phyloP scores from a whole-genome alignment of 164 flowering plant genomes.

The Tetrastigma voinierianum region DNA sequence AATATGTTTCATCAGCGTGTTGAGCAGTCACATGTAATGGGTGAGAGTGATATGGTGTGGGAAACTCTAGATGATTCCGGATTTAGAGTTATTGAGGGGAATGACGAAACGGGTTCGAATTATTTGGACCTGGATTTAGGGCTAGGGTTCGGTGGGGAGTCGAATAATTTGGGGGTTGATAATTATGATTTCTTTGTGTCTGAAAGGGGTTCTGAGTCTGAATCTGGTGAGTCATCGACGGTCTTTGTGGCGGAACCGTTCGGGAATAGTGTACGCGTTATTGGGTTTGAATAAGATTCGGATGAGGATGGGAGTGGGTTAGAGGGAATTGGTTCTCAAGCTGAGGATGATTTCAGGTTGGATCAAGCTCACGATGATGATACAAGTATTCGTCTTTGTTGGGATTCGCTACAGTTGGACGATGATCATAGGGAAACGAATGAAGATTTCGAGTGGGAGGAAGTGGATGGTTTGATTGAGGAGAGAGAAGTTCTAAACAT shows the following conservation, averaged over 20 bases:
- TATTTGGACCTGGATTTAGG: too few relatives aligned
- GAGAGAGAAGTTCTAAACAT: constrained; percentile 53
- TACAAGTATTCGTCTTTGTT: constrained; percentile 39
- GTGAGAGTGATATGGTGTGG: too few relatives aligned
- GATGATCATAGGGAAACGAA: constrained; percentile 33
- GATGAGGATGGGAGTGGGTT: constrained; percentile 29
- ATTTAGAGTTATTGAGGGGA: too few relatives aligned
- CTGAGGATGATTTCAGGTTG: constrained; percentile 31
- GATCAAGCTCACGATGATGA: constrained; percentile 29
- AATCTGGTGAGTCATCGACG: constrained; percentile 22
- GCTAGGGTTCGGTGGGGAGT: too few relatives aligned
- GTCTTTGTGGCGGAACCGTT: constrained; percentile 2
- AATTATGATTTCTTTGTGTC: too few relatives aligned
- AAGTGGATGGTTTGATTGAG: constrained; percentile 53
- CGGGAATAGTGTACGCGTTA: constrained; percentile 18
- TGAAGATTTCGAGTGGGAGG: constrained; percentile 87
- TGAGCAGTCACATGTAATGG: too few relatives aligned
- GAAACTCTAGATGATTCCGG: too few relatives aligned
- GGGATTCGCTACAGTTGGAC: constrained; percentile 69
- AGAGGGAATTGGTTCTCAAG: constrained; percentile 27
- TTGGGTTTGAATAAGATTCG: constrained; percentile 44
- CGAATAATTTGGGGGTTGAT: too few relatives aligned
- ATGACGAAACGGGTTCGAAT: too few relatives aligned
- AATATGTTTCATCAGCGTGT: too few relatives aligned
- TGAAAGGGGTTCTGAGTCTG: constrained; percentile 29